Evolutionary conservation across 2,329 filamentous ascomycete genomes (phyloP).

Genomic region (Sporothrix curviconia): DNA sequence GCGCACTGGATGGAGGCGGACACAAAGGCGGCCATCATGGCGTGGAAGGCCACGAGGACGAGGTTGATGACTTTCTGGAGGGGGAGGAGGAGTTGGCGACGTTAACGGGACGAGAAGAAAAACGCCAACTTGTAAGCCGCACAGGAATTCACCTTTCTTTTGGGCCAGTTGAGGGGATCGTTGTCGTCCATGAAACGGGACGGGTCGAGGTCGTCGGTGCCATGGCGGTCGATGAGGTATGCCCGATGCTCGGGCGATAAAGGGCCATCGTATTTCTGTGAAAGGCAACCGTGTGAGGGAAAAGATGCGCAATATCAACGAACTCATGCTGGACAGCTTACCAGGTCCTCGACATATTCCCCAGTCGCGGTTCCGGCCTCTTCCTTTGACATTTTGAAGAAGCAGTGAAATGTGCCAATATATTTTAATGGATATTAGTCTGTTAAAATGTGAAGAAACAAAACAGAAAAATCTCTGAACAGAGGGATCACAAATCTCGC

Average conservation of each 20-base stretch:
- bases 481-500: background rate
- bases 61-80: constrained; percentile 43
- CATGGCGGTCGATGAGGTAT: constrained; percentile 10
- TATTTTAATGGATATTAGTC: too few species aligned
- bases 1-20: constrained; percentile 49
- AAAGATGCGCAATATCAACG: background rate
- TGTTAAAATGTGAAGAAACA: too few species aligned
- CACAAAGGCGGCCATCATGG: constrained; percentile 50
- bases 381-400: background rate
- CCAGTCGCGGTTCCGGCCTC: background rate
- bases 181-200: constrained; percentile 6
- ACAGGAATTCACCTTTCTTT: constrained; percentile 5
- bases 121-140: too few species aligned
- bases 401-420: too few species aligned
- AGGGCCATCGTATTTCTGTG: background rate
- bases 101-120: too few species aligned
- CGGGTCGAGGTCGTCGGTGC: constrained; percentile 13
- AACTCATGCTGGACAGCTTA: too few species aligned
- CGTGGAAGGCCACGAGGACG: constrained; percentile 48
- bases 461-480: background rate
- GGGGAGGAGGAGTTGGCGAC: too few species aligned
- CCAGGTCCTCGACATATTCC: background rate
- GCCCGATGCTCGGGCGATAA: constrained; percentile 11
- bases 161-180: constrained; percentile 15
- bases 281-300: background rate